Percentiles rank a stretch among this genome's conserved stretches.
phyloP scores from a whole-genome alignment of 352 stramenopile genomes.

The Phytophthora hybrid region DNA sequence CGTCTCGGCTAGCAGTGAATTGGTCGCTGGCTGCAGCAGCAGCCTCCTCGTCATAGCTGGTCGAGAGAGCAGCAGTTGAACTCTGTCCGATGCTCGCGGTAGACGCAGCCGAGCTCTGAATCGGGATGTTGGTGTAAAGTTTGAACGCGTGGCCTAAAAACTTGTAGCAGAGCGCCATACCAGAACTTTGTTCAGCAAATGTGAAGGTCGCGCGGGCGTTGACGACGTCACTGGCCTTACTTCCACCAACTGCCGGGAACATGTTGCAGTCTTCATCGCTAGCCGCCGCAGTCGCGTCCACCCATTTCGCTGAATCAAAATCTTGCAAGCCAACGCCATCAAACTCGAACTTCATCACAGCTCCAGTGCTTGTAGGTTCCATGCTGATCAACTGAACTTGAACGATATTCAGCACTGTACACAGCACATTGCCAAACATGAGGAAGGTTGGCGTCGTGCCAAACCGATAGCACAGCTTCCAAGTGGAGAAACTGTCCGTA shows the following conservation, averaged over 20 bases:
- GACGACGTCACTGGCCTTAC: constrained; percentile 43
- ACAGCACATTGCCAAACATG: constrained; percentile 74
- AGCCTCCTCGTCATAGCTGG: constrained; percentile 43
- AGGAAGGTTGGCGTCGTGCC: constrained; percentile 56
- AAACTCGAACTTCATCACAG: constrained; percentile 67
- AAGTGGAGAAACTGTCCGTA: constrained; percentile 46
- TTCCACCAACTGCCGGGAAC: constrained; percentile 52
- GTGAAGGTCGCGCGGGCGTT: constrained; percentile 49
- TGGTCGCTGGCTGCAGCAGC: constrained; percentile 37
- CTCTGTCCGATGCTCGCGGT: constrained; percentile 17
- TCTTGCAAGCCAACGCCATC: constrained; percentile 64
- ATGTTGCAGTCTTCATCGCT: constrained; percentile 54
- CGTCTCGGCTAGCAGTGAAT: constrained; percentile 53
- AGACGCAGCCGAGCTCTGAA: constrained; percentile 45
- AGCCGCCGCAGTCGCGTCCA: constrained; percentile 30
- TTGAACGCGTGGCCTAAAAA: constrained; percentile 66
- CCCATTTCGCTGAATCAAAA: constrained; percentile 73
- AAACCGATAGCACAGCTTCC: constrained; percentile 82
- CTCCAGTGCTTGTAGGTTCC: constrained; percentile 43
- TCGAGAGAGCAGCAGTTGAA: constrained; percentile 1
- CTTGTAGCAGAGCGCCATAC: constrained; percentile 68
- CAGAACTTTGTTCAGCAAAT: constrained; percentile 48
- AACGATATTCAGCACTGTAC: constrained; percentile 63
- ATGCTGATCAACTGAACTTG: constrained; percentile 46
- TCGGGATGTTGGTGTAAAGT: constrained; percentile 51